Conservation (phyloP, 208 protist species). For the Acanthamoeba sp. region DNA sequence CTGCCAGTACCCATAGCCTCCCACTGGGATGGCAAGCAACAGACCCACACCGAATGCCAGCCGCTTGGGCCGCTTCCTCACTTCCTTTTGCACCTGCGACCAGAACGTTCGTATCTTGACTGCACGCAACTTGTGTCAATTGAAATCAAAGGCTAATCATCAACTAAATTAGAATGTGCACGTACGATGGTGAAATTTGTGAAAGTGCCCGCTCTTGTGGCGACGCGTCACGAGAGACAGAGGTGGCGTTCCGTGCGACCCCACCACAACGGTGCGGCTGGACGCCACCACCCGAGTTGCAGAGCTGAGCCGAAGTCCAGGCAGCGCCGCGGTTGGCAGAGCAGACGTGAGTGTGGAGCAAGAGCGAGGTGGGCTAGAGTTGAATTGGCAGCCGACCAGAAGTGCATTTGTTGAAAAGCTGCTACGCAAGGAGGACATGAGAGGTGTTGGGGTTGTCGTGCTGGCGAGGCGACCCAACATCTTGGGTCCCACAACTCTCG, state of each 20-base stretch:
- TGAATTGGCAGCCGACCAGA: too few relatives aligned
- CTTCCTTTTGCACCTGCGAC: background rate
- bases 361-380: too few relatives aligned
- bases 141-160: background rate
- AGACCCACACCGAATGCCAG: background rate
- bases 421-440: too few relatives aligned
- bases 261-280: background rate
- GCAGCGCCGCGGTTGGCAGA: too few relatives aligned
- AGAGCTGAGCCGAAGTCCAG: too few relatives aligned
- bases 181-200: background rate
- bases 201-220: background rate
- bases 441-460: too few relatives aligned
- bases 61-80: slow-evolving; percentile 21
- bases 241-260: background rate
- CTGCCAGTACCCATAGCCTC: slow-evolving; percentile 10
- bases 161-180: background rate
- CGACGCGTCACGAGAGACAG: background rate
- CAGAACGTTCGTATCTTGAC: slow-evolving; percentile 33
- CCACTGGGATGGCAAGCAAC: background rate
- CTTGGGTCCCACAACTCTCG: too few relatives aligned
- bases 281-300: background rate
- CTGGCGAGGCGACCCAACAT: too few relatives aligned
- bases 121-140: background rate
- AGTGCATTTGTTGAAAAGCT: too few relatives aligned
- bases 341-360: too few relatives aligned